Conservation (phyloP, 306 rosid species). For the Gastrolobium bilobum region DNA sequence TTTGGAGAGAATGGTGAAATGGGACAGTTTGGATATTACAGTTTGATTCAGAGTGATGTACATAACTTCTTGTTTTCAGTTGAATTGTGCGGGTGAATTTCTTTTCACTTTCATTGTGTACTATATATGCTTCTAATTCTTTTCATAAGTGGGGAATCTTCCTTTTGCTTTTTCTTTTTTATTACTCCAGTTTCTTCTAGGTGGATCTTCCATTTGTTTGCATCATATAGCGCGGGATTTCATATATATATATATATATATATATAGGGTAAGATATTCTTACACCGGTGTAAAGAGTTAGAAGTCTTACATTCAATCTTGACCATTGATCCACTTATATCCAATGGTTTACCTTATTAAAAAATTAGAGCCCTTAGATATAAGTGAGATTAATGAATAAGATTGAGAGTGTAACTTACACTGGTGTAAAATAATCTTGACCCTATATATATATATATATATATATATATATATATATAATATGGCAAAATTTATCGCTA, state of each 20-base stretch:
- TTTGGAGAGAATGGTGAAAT: slow-evolving; percentile 53
- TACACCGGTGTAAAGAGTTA: too few species aligned
- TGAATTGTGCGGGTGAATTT: slow-evolving; percentile 57
- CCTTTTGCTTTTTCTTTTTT: not conserved
- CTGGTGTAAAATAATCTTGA: too few species aligned
- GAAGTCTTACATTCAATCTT: too few species aligned
- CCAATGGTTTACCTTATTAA: too few species aligned
- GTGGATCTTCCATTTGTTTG: slow-evolving; percentile 4
- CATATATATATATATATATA: not conserved
- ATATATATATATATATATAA: not conserved
- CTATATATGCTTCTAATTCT: slow-evolving; percentile 57
- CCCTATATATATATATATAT: not conserved
- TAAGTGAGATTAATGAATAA: too few species aligned
- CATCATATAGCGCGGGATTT: not conserved
- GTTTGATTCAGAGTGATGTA: slow-evolving; percentile 62
- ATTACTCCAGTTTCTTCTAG: not conserved
- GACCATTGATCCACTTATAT: too few species aligned
- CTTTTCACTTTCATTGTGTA: slow-evolving; percentile 50
- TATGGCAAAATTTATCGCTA: not conserved
- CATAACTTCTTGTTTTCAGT: slow-evolving; percentile 44
- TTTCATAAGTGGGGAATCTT: slow-evolving; percentile 34
- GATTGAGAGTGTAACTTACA: too few species aligned
- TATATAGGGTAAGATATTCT: too few species aligned
- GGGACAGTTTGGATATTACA: slow-evolving; percentile 40
- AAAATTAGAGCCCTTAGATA: too few species aligned